Percentiles rank a stretch among this genome's conserved stretches.
These are phyloP conservation scores for Cercospora zeae-maydis DNA, from an alignment of 2,329 filamentous ascomycete genomes.

Conservation along the genomic window DNA sequence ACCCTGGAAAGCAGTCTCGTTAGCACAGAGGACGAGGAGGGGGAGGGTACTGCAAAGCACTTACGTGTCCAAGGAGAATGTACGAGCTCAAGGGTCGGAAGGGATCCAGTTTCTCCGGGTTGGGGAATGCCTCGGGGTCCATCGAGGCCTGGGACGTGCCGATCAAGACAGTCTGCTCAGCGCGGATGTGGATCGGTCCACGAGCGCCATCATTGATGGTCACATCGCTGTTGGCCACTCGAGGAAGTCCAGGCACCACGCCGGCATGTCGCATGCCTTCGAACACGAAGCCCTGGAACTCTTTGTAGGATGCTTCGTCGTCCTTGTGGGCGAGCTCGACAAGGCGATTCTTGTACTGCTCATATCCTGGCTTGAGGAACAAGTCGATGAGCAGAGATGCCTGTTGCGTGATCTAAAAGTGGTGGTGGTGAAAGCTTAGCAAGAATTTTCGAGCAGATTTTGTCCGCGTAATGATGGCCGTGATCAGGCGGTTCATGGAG, in stretches of 20 bases:
- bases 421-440: not conserved
- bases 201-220: constrained; percentile 46
- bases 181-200: constrained; percentile 47
- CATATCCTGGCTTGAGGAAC: constrained; percentile 50
- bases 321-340: constrained; percentile 49
- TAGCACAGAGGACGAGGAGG: not conserved
- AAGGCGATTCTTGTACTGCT: constrained; percentile 51
- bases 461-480: not conserved
- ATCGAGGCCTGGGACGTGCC: constrained; percentile 45
- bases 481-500: not conserved
- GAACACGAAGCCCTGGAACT: constrained; percentile 53
- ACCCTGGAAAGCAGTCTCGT: constrained; percentile 27
- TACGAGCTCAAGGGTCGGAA: constrained; percentile 42
- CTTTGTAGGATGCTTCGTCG: constrained; percentile 41
- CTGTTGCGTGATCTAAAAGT: constrained; percentile 46
- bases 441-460: not conserved
- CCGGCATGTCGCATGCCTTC: constrained; percentile 55
- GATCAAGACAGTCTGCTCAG: constrained; percentile 43
- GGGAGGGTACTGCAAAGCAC: not conserved
- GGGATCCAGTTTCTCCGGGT: constrained; percentile 44
- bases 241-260: constrained; percentile 52
- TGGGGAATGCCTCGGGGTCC: constrained; percentile 42
- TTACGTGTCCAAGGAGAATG: constrained; percentile 36
- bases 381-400: constrained; percentile 53
- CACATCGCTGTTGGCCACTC: constrained; percentile 46